phyloP scores from a whole-genome alignment of 257 asterid genomes.

The Rehmannia glutinosa region DNA sequence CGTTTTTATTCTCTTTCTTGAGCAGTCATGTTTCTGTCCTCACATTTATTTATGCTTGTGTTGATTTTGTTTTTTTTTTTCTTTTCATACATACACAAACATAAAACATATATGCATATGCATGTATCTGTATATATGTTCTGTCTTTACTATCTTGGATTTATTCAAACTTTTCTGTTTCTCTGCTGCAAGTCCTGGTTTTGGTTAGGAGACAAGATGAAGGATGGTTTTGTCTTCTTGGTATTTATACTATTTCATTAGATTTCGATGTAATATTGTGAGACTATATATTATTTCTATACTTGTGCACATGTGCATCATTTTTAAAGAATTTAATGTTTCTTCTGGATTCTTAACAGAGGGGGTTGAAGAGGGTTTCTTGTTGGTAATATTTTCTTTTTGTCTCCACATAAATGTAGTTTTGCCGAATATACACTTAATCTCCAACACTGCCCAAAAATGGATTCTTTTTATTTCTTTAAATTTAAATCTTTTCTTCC shows the following conservation, averaged over 20 bases:
- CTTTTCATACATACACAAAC: not conserved
- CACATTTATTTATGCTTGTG: conserved; percentile 54
- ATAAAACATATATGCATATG: not conserved
- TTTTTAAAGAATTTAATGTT: no score
- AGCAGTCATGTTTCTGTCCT: conserved; percentile 81
- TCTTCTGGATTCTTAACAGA: conserved; percentile 40
- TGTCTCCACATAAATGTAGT: conserved; percentile 44
- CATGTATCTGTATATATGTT: conserved; percentile 12
- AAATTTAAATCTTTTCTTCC: not conserved
- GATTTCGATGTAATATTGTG: conserved; percentile 25
- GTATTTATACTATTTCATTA: conserved; percentile 63
- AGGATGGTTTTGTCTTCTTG: conserved; percentile 63
- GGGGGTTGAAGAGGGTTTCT: conserved; percentile 35
- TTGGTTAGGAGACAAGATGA: conserved; percentile 74
- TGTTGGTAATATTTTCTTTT: conserved; percentile 29
- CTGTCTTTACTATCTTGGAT: conserved; percentile 69
- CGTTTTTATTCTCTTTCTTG: conserved; percentile 79
- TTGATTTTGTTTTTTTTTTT: not conserved
- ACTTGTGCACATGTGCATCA: conserved; percentile 38
- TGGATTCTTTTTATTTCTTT: not conserved
- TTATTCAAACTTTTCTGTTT: conserved; percentile 44
- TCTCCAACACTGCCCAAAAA: conserved; percentile 11
- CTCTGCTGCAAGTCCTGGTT: conserved; percentile 51
- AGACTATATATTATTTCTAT: conserved; percentile 7
- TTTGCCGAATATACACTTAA: conserved; percentile 22